phyloP scores from a whole-genome alignment of 2,329 filamentous ascomycete species.

The Elsinoe necatrix region DNA sequence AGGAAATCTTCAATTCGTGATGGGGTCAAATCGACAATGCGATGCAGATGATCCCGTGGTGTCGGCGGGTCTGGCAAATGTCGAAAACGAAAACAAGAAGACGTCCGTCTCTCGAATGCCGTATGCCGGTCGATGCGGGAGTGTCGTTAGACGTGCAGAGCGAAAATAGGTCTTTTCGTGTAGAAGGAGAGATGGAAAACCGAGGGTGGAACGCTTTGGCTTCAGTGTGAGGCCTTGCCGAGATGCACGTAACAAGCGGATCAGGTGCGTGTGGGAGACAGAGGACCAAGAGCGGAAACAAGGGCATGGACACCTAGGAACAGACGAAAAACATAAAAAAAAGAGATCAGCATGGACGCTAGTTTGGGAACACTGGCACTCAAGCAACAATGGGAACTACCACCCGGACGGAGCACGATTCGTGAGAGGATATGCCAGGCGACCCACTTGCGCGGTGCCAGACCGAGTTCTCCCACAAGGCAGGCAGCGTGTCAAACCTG shows the following conservation, averaged over 20 bases:
- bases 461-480: neutral
- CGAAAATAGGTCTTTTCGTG: constrained; percentile 5
- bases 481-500: constrained; percentile 1
- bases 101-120: neutral
- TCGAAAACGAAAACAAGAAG: neutral
- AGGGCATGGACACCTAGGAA: neutral
- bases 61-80: neutral
- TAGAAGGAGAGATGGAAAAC: constrained; percentile 10
- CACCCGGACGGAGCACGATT: neutral
- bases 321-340: neutral
- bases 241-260: constrained; percentile 11
- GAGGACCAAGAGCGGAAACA: neutral
- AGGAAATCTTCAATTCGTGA: constrained; percentile 13
- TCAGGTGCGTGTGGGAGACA: constrained; percentile 2
- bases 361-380: constrained; percentile 2
- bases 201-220: constrained; percentile 13
- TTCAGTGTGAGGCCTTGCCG: constrained; percentile 2
- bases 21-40: neutral
- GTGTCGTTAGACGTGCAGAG: neutral
- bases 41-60: neutral
- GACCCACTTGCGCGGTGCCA: constrained; percentile 5
- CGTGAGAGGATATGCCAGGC: neutral
- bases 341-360: constrained; percentile 1
- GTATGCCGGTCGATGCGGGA: neutral
- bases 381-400: constrained; percentile 5